Evolutionary conservation across 352 stramenopile species (phyloP).

Genomic region (Pythium insidiosum): DNA sequence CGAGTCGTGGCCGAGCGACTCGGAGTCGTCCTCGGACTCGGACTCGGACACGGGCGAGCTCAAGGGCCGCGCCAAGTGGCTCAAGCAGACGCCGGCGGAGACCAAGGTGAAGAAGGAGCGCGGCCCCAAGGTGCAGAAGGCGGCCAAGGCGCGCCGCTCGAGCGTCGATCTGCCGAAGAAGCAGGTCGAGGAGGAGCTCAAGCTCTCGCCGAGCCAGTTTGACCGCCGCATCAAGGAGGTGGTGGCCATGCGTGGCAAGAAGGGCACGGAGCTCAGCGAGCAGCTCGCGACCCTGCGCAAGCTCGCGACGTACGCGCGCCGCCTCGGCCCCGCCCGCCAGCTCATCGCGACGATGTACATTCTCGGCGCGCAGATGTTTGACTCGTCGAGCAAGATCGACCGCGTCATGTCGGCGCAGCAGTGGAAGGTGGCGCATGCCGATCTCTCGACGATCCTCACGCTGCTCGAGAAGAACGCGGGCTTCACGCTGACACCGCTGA

Average conservation of each 20-base stretch:
- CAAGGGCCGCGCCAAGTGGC: slow-evolving; percentile 93
- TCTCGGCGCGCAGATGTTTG: slow-evolving; percentile 73
- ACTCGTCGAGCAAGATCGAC: slow-evolving; percentile 81
- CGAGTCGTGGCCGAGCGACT: slow-evolving; percentile 49
- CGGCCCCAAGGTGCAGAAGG: slow-evolving; percentile 28
- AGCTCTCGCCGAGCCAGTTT: slow-evolving; percentile 72
- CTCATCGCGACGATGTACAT: slow-evolving; percentile 79
- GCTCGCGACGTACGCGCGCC: slow-evolving; percentile 72
- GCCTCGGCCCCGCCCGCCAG: slow-evolving; percentile 66
- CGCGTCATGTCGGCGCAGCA: slow-evolving; percentile 71
- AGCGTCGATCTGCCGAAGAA: slow-evolving; percentile 39
- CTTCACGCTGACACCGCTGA: slow-evolving; percentile 60
- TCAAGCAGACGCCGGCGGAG: slow-evolving; percentile 88
- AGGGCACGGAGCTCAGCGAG: slow-evolving; percentile 64
- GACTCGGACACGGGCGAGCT: slow-evolving; percentile 84
- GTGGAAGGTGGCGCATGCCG: slow-evolving; percentile 66
- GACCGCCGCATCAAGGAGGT: slow-evolving; percentile 82
- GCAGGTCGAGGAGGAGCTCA: slow-evolving; percentile 71
- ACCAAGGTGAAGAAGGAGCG: slow-evolving; percentile 45
- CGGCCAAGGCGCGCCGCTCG: slow-evolving; percentile 38
- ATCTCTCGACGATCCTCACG: slow-evolving; percentile 58
- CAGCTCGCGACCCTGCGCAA: slow-evolving; percentile 67
- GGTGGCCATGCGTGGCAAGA: slow-evolving; percentile 78
- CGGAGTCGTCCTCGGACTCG: slow-evolving; percentile 43
- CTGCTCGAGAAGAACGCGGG: slow-evolving; percentile 80